Base-by-base conservation (phyloP, 441 rosid genomes). In the Erodium trifolium region DNA sequence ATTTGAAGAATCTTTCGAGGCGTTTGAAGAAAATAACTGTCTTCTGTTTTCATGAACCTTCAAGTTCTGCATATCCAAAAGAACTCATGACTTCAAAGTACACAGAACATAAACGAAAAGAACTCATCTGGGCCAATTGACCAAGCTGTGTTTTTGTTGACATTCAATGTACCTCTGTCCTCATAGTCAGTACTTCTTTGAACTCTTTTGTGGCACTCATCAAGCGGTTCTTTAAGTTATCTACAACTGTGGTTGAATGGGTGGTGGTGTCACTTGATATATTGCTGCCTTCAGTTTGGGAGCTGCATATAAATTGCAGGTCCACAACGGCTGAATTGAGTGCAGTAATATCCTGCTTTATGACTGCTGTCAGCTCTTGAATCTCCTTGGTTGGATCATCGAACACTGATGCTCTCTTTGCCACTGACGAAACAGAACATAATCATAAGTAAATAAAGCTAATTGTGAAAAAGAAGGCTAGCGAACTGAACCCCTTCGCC, bases 371-470 rank as follows among this genome's bases (percentile, higher is more conserved):
- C 65, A 90, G 78, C 80, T 91, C 98, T 77, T 93, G 98, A 79
- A 93, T 91, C 85, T 91, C 94, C 84, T 78, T 71, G 5, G 96
- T 88, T 31, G 98, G 98, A 85, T 93, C 96, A 69, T 93, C 98
- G 74, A 91, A 93, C 55, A 93, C 91, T 0, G 97, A 91, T 41
- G 94, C 85, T 68, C 90, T 84, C 89, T 93, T 93, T 31, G 96
- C 98, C 72, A 93, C 97, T 93, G 81, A 64, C 76, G 65, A 49
- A 14, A 63, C 86, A 76, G 85, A 16, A 91, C 70, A 68, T 43
- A 91, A 78, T 77, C 91, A 96, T 67, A 91, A 92, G 77, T 93
- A 96, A 60, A 88, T 85, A 89, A 85, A 66, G 97, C 97, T 51
- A 43, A 43, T 10, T 43, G 49, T 43, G 49, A 43, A 10, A 43